These are phyloP conservation scores for Amanita inopinata DNA, from an alignment of 768 basidiomycete species.

Conservation along the genomic window DNA sequence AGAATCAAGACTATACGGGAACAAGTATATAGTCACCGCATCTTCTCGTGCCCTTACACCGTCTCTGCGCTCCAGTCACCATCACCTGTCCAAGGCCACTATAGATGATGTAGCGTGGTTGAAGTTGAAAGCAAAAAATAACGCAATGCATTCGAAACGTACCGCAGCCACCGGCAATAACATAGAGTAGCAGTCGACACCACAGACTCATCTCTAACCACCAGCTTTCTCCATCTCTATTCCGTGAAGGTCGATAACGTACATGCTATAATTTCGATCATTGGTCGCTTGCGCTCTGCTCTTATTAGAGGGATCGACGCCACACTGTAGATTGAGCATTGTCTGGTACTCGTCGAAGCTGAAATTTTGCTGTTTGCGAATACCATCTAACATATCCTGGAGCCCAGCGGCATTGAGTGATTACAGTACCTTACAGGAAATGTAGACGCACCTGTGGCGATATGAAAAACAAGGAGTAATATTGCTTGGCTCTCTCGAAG, in stretches of 20 bases:
- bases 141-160: conserved; percentile 2
- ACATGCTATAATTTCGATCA: conserved; percentile 76
- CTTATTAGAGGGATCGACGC: conserved; percentile 58
- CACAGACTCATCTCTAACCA: conserved; percentile 13
- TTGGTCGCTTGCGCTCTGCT: conserved; percentile 38
- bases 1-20: conserved; percentile 7
- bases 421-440: too few relatives aligned
- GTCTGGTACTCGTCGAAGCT: conserved; percentile 89
- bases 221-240: conserved; percentile 48
- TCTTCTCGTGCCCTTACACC: conserved; percentile 22
- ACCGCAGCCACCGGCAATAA: too few relatives aligned
- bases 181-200: conserved; percentile 3
- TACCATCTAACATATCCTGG: conserved; percentile 70
- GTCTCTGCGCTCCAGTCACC: conserved; percentile 14
- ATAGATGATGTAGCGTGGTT: conserved; percentile 27
- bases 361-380: conserved; percentile 56
- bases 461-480: conserved; percentile 70
- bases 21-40: conserved; percentile 21
- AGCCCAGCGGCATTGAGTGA: too few relatives aligned
- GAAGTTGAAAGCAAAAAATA: conserved; percentile 10
- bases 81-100: conserved; percentile 21
- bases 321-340: conserved; percentile 85
- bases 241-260: conserved; percentile 84
- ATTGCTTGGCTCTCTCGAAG: conserved; percentile 68
- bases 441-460: conserved; percentile 56